These are phyloP conservation scores for Cucurbita ficifolia DNA, from an alignment of 306 rosid species.

Conservation along the genomic window DNA sequence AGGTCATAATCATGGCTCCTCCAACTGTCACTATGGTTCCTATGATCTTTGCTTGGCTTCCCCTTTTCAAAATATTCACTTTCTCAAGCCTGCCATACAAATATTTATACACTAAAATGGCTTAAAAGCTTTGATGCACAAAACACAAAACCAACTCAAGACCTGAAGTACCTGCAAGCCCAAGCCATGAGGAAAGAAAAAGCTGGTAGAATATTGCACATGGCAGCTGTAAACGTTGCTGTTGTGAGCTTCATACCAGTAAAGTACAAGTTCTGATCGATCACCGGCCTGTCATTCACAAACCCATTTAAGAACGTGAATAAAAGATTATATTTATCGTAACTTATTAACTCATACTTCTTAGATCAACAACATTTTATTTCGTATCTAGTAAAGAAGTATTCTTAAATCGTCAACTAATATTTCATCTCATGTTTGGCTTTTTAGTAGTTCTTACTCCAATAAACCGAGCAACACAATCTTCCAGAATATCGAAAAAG, in stretches of 20 bases:
- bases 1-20: constrained; percentile 19
- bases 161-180: constrained; percentile 10
- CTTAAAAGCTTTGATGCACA: too few relatives aligned
- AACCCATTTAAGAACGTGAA: background rate
- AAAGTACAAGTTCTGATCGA: constrained; percentile 17
- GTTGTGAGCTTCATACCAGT: constrained; percentile 15
- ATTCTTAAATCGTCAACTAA: too few relatives aligned
- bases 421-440: too few relatives aligned
- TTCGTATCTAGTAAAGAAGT: too few relatives aligned
- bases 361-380: too few relatives aligned
- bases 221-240: constrained; percentile 26
- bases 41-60: constrained; percentile 26
- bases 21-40: constrained; percentile 21
- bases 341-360: too few relatives aligned
- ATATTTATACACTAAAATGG: background rate
- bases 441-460: constrained; percentile 15
- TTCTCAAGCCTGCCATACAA: constrained; percentile 33
- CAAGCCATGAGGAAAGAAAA: constrained; percentile 23
- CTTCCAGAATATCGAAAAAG: constrained; percentile 17
- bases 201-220: constrained; percentile 23
- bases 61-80: constrained; percentile 19
- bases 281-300: constrained; percentile 14
- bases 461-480: constrained; percentile 21
- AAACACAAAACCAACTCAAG: too few relatives aligned
- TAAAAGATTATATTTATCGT: background rate